Base-by-base conservation (phyloP, 306 rosid species). In the Astragalus glycyphyllos region DNA sequence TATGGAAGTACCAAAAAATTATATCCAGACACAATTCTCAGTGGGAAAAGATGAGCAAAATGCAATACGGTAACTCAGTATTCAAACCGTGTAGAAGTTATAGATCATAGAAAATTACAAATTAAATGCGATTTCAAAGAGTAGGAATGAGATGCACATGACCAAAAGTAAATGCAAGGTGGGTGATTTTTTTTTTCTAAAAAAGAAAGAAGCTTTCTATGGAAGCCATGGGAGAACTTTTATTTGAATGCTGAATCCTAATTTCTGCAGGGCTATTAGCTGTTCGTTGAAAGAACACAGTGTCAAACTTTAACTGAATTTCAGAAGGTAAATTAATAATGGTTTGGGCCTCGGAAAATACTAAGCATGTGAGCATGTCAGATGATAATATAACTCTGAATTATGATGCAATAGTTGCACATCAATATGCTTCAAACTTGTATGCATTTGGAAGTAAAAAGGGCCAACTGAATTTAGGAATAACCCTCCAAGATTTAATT, bases 11-110 rank as follows among this genome's bases (percentile, higher is more conserved):
- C 42, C 31, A 40, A 60, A 8, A 13, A 0, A 77, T 72, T 45
- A 80, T 64, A 67, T 6, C 32, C 58, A 7, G 60, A 49, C 59
- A 32, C 17, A 35, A 57, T 41, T 20, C 61, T 65, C 8, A 34
- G n/a, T 0, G 31, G 15, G 41, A 31, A 47, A 38, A 31, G 7
- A 58, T 16, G 16, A 53, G 40, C 5, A 53, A 13, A 54, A 42
- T 32, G 32, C 57, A 16, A 31, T 58, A 15, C 4, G 13, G 13
- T 65, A 58, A 13, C 59, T 46, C 54, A 59, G 32, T 9, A 20
- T 16, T 62, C 8, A 69, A 34, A 48, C 23, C 38, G 38, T 8
- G 53, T 60, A 56, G 51, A 40, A 38, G 20, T 29, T 50, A 5
- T 38, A 69, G 29, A 49, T 23, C 31, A 65, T 17, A 14, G 15